phyloP scores from a whole-genome alignment of 2,329 filamentous ascomycete species.

The Ophiostoma ulmi region DNA sequence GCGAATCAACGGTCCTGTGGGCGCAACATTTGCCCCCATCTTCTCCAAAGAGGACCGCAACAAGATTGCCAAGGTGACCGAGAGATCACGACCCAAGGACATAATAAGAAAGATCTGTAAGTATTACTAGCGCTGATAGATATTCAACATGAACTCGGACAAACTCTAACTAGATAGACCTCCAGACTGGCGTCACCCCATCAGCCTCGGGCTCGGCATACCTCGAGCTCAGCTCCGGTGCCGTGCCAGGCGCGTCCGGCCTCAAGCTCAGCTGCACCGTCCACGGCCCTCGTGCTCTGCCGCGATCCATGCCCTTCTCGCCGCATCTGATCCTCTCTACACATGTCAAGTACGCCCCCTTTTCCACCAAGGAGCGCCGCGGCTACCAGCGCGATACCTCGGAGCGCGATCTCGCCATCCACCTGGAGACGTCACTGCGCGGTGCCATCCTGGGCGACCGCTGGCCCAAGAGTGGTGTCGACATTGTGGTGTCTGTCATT shows the following conservation, averaged over 20 bases:
- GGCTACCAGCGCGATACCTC: constrained; percentile 81
- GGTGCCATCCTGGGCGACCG: constrained; percentile 87
- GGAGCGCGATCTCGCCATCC: constrained; percentile 84
- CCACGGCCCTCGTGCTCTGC: constrained; percentile 85
- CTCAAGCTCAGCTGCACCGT: constrained; percentile 91
- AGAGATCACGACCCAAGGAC: constrained; percentile 57
- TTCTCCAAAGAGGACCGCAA: constrained; percentile 43
- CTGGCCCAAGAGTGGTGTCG: constrained; percentile 98
- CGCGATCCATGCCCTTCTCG: constrained; percentile 83
- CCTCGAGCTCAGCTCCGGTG: constrained; percentile 57
- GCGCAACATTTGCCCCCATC: constrained; percentile 68
- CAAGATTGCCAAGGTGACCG: constrained; percentile 38
- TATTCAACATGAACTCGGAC: not conserved
- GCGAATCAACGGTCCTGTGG: constrained; percentile 81
- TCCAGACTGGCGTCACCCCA: constrained; percentile 87
- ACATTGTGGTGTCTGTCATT: constrained; percentile 85
- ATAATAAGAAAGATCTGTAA: constrained; percentile 81
- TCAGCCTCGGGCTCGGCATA: constrained; percentile 93
- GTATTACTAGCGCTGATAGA: constrained; percentile 33
- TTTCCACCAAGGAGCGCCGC: constrained; percentile 74
- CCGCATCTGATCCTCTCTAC: constrained; percentile 88
- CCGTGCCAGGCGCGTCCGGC: constrained; percentile 43
- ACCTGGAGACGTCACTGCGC: constrained; percentile 83
- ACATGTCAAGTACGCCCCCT: constrained; percentile 94
- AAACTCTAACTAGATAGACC: constrained; percentile 48